Base-by-base conservation (phyloP, 768 basidiomycete genomes). In the Leucocoprinus birnbaumii region DNA sequence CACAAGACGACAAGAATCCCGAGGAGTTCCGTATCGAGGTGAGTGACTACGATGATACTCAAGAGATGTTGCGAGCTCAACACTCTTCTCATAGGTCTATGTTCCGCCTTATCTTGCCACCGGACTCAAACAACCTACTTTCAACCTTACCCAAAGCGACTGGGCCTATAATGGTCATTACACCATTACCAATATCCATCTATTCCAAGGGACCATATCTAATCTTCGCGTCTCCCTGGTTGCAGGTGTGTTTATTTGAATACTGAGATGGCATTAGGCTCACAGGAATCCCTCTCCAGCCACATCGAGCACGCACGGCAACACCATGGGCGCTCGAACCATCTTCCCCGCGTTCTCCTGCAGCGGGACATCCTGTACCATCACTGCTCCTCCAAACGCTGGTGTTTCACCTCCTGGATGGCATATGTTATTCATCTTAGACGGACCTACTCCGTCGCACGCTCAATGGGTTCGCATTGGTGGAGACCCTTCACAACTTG, bases 31-130 rank as follows among this genome's bases (percentile, higher is more conserved):
- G 92, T 11, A 80, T 79, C 48, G 78, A 80, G 69, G 76, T 75
- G 44, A 27, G 55, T 56, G 2, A 18, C n/a, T 8, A 1, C 19
- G 9, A 38, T 5, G 13, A 31, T 16, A 6, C 27, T 34, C 16
- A 37, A n/a, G 34, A n/a, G 19, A 0, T 40, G 26, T 35, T n/a
- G 25, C 16, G 16, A 34, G 7, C 21, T 26, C 44, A 19, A 9
- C 18, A 21, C 19, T 51, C 22, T 38, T 21, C 79, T 22, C 59
- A 78, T 41, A 75, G 73, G 84, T 87, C 24, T 97, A 96, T 71
- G 80, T 89, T 62, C 96, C 96, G 5, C 91, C 89, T 14, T 98
- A 96, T 68, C 79, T 92, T 57, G 83, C 71, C 58, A 69, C 80
- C 58, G 87, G 87, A 9, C 70, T 77, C 58, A 66, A 59, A 3